A percentile compares a stretch with the other conserved stretches of the same genome.
phyloP scores from a whole-genome alignment of 306 rosid species.

The Astragalus glycyphyllos region DNA sequence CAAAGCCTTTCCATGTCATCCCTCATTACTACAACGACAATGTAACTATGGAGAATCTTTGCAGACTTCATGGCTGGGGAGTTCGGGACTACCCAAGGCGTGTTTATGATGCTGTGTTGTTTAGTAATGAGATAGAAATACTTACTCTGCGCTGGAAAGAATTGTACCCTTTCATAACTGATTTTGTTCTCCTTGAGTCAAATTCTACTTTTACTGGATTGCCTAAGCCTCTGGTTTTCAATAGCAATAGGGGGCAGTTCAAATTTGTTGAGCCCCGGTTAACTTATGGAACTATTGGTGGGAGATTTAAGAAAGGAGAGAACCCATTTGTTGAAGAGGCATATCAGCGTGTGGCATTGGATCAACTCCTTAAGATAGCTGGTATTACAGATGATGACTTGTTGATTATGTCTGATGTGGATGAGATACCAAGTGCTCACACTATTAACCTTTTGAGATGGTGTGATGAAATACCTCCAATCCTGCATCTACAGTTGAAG shows the following conservation, averaged over 20 bases:
- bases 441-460: constrained; percentile 92
- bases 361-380: constrained; percentile 82
- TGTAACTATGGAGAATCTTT: constrained; percentile 85
- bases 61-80: constrained; percentile 98
- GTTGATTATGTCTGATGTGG: constrained; percentile 98
- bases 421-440: constrained; percentile 98
- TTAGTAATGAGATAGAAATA: constrained; percentile 91
- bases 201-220: constrained; percentile 92
- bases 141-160: constrained; percentile 92
- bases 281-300: constrained; percentile 81
- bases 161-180: constrained; percentile 81
- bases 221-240: constrained; percentile 75
- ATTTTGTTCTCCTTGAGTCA: constrained; percentile 93
- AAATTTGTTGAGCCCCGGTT: constrained; percentile 80
- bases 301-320: constrained; percentile 86
- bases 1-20: constrained; percentile 78
- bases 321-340: constrained; percentile 99
- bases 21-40: constrained; percentile 93
- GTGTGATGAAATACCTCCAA: constrained; percentile 85
- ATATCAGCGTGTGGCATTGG: constrained; percentile 90
- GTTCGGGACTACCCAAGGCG: constrained; percentile 91
- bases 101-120: constrained; percentile 94
- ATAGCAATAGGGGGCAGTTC: constrained; percentile 62
- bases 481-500: constrained; percentile 88
- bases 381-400: constrained; percentile 94